These are phyloP conservation scores for Obelidium mucronatum DNA, from an alignment of 192 early-diverging fungal genomes.

Conservation along the genomic window DNA sequence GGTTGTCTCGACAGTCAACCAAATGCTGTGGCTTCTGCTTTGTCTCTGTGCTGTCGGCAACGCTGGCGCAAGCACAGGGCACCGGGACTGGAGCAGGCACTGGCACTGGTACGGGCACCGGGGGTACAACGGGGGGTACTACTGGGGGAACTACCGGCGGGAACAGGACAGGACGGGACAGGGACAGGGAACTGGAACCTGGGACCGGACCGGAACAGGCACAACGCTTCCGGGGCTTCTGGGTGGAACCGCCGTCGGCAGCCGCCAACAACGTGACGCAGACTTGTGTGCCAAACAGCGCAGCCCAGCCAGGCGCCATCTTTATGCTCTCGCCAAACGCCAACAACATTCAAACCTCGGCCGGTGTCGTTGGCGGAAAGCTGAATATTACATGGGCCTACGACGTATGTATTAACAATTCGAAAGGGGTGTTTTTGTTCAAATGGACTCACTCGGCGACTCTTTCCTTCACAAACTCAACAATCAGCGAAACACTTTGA, in stretches of 20 bases:
- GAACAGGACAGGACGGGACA: neutral
- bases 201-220: neutral
- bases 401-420: constrained; percentile 1
- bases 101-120: neutral
- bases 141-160: too few species aligned
- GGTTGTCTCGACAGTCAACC: neutral
- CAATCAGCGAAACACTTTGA: neutral
- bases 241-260: neutral
- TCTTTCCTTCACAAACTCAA: neutral
- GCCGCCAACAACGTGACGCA: neutral
- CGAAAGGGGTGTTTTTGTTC: neutral
- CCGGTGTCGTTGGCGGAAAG: constrained; percentile 25
- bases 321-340: constrained; percentile 8
- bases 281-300: constrained; percentile 9
- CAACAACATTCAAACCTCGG: neutral
- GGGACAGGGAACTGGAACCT: neutral
- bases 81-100: too few species aligned
- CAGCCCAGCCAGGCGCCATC: constrained; percentile 21
- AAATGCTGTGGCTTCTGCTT: neutral
- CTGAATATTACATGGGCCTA: constrained; percentile 29
- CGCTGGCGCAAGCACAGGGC: too few species aligned
- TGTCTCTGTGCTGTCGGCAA: neutral
- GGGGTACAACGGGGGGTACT: too few species aligned
- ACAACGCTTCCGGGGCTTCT: neutral
- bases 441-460: neutral